Base-by-base conservation (phyloP, 179 eudicot species). In the Actinidia chinensis region DNA sequence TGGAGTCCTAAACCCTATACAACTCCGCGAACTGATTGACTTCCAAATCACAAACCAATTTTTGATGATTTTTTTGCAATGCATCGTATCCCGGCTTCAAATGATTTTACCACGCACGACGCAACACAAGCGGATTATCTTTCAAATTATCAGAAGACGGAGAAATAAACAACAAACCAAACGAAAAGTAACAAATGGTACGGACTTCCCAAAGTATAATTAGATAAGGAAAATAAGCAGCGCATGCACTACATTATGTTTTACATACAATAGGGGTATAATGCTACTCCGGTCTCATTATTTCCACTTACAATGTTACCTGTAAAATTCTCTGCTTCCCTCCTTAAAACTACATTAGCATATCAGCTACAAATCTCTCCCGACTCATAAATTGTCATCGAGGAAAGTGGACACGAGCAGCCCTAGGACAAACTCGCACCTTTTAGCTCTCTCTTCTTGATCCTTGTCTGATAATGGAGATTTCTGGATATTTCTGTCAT, bases 361-460 rank as follows among this genome's bases (percentile, higher is more conserved):
- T 22, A 20, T 23, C 46, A 6, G 65, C 61, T 17, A 54, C 33
- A n/a, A 47, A 20, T 36, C 10, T 58, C 20, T 2, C 68, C 68
- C n/a, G 13, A 33, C 82, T 87, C 79, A 87, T 74, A 86, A 86
- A 48, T 75, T 77, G 54, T 90, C 97, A 73, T 89, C 97, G 59
- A 93, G 86, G 67, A 95, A 93, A 33, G 97, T 83, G 5, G 98
- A 95, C 46, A 93, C 79, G 58, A 91, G 79, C 74, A 93, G 79
- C 44, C 91, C 97, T 80, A 82, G 94, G 3, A 93, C 92, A 64
- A 95, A 95, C 76, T 84, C 87, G 44, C 92, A 85, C 80, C 84
- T 91, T 79, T 81, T 86, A 28, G 94, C 84, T 89, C 84, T 89
- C 88, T 95, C 98, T 79, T 86, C 91, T 42, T 90, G 97, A 74